A percentile compares a stretch with the other conserved stretches of the same genome.
These are phyloP conservation scores for Pythium myriotylum DNA, from an alignment of 352 stramenopile genomes.

Conservation along the genomic window DNA sequence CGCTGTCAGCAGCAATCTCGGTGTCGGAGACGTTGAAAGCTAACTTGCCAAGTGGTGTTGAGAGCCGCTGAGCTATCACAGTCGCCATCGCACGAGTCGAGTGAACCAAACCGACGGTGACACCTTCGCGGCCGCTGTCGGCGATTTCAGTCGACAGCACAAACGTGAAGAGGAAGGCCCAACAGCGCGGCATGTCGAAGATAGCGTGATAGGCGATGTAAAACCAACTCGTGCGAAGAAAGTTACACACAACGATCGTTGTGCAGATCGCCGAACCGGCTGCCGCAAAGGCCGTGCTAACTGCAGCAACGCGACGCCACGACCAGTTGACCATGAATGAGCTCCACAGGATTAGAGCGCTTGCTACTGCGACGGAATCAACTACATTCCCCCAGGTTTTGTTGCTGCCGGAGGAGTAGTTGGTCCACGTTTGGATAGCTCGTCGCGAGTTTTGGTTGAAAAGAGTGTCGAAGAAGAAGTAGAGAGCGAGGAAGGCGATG, in stretches of 20 bases:
- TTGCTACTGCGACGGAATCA: neutral
- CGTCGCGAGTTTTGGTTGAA: constrained; percentile 21
- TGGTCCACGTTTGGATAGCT: constrained; percentile 13
- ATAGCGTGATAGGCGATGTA: constrained; percentile 34
- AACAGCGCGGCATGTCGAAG: constrained; percentile 36
- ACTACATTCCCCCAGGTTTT: neutral
- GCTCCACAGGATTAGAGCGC: neutral
- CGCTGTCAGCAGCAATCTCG: neutral
- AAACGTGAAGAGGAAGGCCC: constrained; percentile 43
- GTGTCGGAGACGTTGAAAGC: neutral
- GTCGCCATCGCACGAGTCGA: constrained; percentile 44
- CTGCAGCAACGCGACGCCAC: neutral
- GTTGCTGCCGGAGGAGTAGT: neutral
- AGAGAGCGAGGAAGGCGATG: constrained; percentile 11
- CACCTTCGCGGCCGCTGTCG: constrained; percentile 45
- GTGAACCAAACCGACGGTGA: constrained; percentile 47
- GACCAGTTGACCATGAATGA: constrained; percentile 7
- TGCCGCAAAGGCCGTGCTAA: no score
- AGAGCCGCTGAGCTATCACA: constrained; percentile 26
- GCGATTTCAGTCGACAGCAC: constrained; percentile 52
- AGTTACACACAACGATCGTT: constrained; percentile 31
- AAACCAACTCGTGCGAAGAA: constrained; percentile 42
- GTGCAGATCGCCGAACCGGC: constrained; percentile 4
- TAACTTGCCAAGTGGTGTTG: constrained; percentile 24
- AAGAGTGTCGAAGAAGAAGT: constrained; percentile 14